Evolutionary conservation across 441 rosid species (phyloP).

Genomic region (Francoa sonchifolia): DNA sequence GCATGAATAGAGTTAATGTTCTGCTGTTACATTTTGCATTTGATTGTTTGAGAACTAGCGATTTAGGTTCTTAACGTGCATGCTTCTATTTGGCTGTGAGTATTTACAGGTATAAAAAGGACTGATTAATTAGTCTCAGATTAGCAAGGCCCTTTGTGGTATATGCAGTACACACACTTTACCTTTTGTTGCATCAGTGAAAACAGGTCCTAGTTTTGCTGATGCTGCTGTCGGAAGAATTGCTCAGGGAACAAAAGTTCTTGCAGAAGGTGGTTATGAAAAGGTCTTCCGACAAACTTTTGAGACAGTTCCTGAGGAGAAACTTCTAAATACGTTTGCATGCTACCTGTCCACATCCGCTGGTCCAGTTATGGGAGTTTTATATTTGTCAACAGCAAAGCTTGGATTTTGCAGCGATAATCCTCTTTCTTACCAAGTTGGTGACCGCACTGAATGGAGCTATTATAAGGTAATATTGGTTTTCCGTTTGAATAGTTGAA

Average conservation of each 20-base stretch:
- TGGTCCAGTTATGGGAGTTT: slow-evolving; percentile 55
- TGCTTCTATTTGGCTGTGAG: neutral
- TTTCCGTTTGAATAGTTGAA: neutral
- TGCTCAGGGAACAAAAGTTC: slow-evolving; percentile 53
- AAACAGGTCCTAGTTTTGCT: slow-evolving; percentile 52
- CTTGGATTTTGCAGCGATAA: slow-evolving; percentile 42
- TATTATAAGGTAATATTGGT: slow-evolving; percentile 36
- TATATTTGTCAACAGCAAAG: slow-evolving; percentile 40
- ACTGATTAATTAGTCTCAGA: neutral
- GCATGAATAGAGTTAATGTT: too few species aligned
- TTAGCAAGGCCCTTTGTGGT: neutral
- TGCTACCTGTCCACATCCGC: slow-evolving; percentile 60
- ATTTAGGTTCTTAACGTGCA: too few species aligned
- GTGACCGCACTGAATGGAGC: slow-evolving; percentile 35
- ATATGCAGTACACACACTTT: neutral
- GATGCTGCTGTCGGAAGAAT: slow-evolving; percentile 56
- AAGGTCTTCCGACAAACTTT: slow-evolving; percentile 43
- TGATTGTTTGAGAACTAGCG: too few species aligned
- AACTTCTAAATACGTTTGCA: slow-evolving; percentile 41
- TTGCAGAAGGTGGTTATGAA: slow-evolving; percentile 62
- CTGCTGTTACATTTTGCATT: too few species aligned
- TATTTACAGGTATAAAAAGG: neutral
- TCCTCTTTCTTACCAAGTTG: slow-evolving; percentile 46
- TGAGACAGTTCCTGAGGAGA: slow-evolving; percentile 41
- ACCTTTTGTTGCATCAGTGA: slow-evolving; percentile 26